Evolutionary conservation across 306 rosid species (phyloP), one percentile per base, ranked within the genome.

Genomic region (Hippophae rhamnoides): DNA sequence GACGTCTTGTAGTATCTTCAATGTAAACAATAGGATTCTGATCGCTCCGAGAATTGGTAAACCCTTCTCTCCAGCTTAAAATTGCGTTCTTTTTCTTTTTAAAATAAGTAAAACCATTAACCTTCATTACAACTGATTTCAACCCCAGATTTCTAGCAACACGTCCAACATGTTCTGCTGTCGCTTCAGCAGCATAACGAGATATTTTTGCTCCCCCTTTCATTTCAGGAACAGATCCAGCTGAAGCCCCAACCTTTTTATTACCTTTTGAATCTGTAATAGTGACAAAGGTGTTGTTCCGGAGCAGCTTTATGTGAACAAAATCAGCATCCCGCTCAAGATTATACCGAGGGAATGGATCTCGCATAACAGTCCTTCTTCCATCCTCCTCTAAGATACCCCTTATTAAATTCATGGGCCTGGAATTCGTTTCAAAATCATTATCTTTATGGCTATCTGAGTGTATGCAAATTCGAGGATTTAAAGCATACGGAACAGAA

Each of bases 241-340:
- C 69, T 1, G 89, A 83, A 58, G 90, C 83, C 55, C 78, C 81
- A 43, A 82, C 74, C 65, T 82, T 88, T 27, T 79, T 63, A 64
- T 88, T 80, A 60, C 96, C 96, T 67, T 82, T 82, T 46, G 78
- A 67, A 66, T 83, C 92, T 0, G 86, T 89, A 51, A 83, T 82
- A 1, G 95, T 83, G 18, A 88, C 80, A 61, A 89, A 89, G 8
- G 89, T 76, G 58, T 89, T 83, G 74, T 83, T 89, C 10, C 80
- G 83, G 79, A 77, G 57, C 67, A 89, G 40, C 79, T 89, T 89
- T 61, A 89, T 53, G 61, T 92, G 95, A 69, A 92, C 98, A 69
- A 78, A 57, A 68, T 92, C 98, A 54, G 84, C 87, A 69, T 76
- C 84, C 3, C 61, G 72, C 79, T 78, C 87, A 7, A 74, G 38